Evolutionary conservation across 2,329 filamentous ascomycete genomes (phyloP).

Genomic region (Grosmannia huntii): DNA sequence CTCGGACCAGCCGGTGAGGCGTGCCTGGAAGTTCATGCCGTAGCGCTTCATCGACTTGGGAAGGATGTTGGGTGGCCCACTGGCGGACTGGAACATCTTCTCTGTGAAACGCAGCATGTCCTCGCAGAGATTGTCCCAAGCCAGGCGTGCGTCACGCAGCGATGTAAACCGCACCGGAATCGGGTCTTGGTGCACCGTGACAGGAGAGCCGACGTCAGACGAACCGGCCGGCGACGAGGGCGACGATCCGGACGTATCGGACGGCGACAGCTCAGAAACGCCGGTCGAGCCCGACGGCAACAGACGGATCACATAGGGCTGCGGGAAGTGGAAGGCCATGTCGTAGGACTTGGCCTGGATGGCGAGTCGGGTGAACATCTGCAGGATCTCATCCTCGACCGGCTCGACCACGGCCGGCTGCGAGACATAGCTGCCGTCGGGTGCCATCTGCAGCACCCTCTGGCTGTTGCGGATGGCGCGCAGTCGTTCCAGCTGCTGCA

Average conservation of each 20-base stretch:
- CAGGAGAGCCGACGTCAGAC: slow-evolving; percentile 29
- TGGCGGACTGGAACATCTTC: slow-evolving; percentile 33
- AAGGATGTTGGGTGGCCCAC: slow-evolving; percentile 38
- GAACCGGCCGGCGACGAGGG: slow-evolving; percentile 4
- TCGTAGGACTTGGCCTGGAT: slow-evolving; percentile 57
- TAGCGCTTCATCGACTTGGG: slow-evolving; percentile 34
- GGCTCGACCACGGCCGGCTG: slow-evolving; percentile 21
- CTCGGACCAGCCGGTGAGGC: slow-evolving; percentile 39
- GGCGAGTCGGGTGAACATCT: slow-evolving; percentile 50
- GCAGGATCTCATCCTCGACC: slow-evolving; percentile 45
- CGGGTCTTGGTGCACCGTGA: slow-evolving; percentile 23
- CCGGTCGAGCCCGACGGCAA: slow-evolving; percentile 20
- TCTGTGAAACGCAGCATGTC: slow-evolving; percentile 47
- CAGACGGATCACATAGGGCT: slow-evolving; percentile 45
- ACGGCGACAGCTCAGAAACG: slow-evolving; percentile 12
- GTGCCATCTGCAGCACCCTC: neutral
- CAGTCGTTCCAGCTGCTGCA: slow-evolving; percentile 40
- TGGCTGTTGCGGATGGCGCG: slow-evolving; percentile 28
- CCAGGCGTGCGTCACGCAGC: slow-evolving; percentile 39
- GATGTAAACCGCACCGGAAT: slow-evolving; percentile 34
- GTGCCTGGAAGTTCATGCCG: slow-evolving; percentile 32
- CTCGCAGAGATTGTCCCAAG: slow-evolving; percentile 44
- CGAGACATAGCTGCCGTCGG: neutral
- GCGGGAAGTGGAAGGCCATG: slow-evolving; percentile 54
- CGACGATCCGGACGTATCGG: slow-evolving; percentile 22